These are phyloP conservation scores for Colletotrichum plurivorum DNA, from an alignment of 2,329 filamentous ascomycete species.

Conservation along the genomic window DNA sequence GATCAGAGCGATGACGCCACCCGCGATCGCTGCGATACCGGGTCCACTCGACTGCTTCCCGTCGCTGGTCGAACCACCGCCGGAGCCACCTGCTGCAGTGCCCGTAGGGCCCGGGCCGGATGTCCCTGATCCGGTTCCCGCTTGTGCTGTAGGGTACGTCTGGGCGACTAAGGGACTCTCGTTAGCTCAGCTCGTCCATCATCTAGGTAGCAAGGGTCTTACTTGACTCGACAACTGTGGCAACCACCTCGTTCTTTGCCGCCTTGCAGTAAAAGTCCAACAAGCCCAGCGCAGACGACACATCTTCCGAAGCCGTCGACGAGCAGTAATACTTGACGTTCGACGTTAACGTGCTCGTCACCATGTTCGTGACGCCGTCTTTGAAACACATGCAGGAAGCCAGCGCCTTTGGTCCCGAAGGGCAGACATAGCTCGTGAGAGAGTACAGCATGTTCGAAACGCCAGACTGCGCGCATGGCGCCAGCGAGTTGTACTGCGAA, in stretches of 20 bases:
- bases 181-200: constrained; percentile 33
- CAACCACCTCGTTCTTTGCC: constrained; percentile 57
- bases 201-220: constrained; percentile 39
- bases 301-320: constrained; percentile 58
- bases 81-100: neutral
- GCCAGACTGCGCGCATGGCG: constrained; percentile 59
- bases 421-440: constrained; percentile 58
- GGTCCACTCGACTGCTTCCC: constrained; percentile 36
- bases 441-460: constrained; percentile 57
- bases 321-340: constrained; percentile 60
- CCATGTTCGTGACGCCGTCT: constrained; percentile 57
- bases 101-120: constrained; percentile 15
- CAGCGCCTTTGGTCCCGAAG: constrained; percentile 61
- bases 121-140: constrained; percentile 31
- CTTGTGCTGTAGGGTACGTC: constrained; percentile 42
- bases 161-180: constrained; percentile 44
- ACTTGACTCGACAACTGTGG: constrained; percentile 57
- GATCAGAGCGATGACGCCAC: constrained; percentile 43
- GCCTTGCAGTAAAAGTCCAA: constrained; percentile 66
- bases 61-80: constrained; percentile 26
- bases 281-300: constrained; percentile 61
- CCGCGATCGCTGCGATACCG: constrained; percentile 52
- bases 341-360: constrained; percentile 61
- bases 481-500: constrained; percentile 60
- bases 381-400: constrained; percentile 69